Conservation (phyloP, 768 basidiomycete genomes). For the Phlegmacium glaucopus region DNA sequence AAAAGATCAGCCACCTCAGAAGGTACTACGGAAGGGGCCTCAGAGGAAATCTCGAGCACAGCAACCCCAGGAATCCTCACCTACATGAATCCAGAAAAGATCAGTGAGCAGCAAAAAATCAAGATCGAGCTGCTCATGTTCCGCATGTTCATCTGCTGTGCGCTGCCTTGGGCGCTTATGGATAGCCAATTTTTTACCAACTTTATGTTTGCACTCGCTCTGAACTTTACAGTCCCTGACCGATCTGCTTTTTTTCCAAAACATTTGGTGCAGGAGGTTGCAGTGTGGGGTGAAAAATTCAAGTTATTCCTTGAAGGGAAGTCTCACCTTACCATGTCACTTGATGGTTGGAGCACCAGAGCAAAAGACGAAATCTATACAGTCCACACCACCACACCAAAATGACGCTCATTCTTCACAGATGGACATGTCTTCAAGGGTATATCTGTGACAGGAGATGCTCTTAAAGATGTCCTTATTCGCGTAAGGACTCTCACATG, state of each 20-base stretch:
- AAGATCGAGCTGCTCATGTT: constrained; percentile 15
- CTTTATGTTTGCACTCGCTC: constrained; percentile 10
- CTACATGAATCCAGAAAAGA: constrained; percentile 13
- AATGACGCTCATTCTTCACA: constrained; percentile 20
- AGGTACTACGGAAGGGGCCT: not conserved
- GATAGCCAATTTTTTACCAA: constrained; percentile 13
- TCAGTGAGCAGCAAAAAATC: constrained; percentile 5
- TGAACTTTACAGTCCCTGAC: constrained; percentile 15
- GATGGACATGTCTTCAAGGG: constrained; percentile 23
- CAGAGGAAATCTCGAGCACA: not conserved
- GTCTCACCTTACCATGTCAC: constrained; percentile 18
- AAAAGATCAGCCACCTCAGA: not conserved
- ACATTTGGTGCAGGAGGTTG: constrained; percentile 16
- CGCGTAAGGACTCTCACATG: too few species aligned
- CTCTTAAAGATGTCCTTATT: constrained; percentile 7
- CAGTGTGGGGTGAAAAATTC: constrained; percentile 11
- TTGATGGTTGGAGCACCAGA: constrained; percentile 22
- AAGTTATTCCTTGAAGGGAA: constrained; percentile 9
- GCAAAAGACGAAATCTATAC: constrained; percentile 25
- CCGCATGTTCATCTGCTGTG: constrained; percentile 19
- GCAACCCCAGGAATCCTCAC: not conserved
- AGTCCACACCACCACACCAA: constrained; percentile 22
- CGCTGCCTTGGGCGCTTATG: constrained; percentile 16
- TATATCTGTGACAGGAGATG: constrained; percentile 19
- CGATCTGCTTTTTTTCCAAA: constrained; percentile 17